Base-by-base conservation (phyloP, 2,329 filamentous ascomycete genomes). In the Boeremia lycopersici region DNA sequence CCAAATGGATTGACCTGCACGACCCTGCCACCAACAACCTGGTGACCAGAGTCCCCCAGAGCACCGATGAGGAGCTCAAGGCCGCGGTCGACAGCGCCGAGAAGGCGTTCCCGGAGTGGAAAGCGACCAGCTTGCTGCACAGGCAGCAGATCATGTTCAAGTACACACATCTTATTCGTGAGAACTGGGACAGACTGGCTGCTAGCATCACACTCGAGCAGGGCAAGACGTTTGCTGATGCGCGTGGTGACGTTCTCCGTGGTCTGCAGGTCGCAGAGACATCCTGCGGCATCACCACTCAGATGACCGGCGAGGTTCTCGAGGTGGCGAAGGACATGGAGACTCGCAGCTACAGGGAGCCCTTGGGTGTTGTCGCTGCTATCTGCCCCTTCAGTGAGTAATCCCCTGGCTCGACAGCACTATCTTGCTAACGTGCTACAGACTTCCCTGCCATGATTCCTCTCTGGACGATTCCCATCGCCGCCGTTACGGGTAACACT, bases 371-470 rank as follows among this genome's bases (percentile, higher is more conserved):
- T 30, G 87, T 89, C 38, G 89, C 90, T 53, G 89, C 90, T 54
- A 95, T 95, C 65, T 95, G 90, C 81, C 90, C 90, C 2, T 95
- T 95, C 73, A 95, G 88, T 91, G 74, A 75, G 87, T 77, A 23
- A 17, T 38, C 12, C 12, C 29, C 23, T 30, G 26, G 15, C 23
- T 30, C 12, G 17, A n/a, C 13, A 52, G 35, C 11, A n/a, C 30
- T 15, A 15, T 30, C 19, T 17, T 47, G 51, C 71, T 74, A 63
- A 73, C 65, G 47, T 28, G 30, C 28, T 50, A 40, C 57, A 90
- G 88, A 95, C 81, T 95, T 95, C 78, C 90, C 90, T 38, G 90
- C 90, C 66, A 96, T 96, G 90, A 95, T 96, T 74, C 91, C 90
- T 3, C 82, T 96, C n/a, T 96, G 90, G 90, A 91, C 85, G 57